Evolutionary conservation across 805 yeast species (phyloP).

Genomic region (Spencermartinsiella europaea): DNA sequence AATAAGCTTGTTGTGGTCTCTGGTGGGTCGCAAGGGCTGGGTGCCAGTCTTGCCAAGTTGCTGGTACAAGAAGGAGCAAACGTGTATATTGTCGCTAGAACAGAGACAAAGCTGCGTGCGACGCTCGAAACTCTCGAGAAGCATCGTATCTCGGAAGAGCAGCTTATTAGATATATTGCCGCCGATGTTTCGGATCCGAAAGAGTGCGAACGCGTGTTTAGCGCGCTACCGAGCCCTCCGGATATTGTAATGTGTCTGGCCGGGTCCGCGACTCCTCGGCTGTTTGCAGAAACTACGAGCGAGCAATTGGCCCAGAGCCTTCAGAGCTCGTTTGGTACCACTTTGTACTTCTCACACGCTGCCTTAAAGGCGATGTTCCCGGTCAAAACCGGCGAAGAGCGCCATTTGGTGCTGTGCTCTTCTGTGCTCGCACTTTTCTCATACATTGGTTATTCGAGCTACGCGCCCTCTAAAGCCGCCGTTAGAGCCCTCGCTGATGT

Average conservation of each 20-base stretch:
- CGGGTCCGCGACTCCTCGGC: conserved; percentile 75
- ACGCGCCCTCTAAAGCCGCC: conserved; percentile 87
- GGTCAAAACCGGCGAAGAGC: conserved; percentile 26
- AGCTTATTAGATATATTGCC: conserved; percentile 40
- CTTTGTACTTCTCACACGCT: conserved; percentile 68
- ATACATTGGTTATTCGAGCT: conserved; percentile 85
- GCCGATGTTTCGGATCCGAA: conserved; percentile 64
- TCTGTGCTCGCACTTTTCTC: conserved; percentile 81
- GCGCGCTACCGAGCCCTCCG: conserved; percentile 41
- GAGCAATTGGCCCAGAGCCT: conserved; percentile 59
- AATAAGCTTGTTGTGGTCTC: conserved; percentile 45
- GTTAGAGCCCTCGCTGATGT: conserved; percentile 67
- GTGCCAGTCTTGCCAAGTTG: conserved; percentile 18
- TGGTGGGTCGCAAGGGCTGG: conserved; percentile 25
- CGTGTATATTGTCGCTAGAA: conserved; percentile 74
- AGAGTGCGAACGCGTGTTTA: conserved; percentile 44
- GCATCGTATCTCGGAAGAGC: conserved; percentile 29
- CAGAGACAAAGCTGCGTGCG: conserved; percentile 49
- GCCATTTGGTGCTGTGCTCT: conserved; percentile 60
- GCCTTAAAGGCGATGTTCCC: conserved; percentile 30
- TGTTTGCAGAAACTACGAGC: conserved; percentile 62
- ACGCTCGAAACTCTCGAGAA: conserved; percentile 45
- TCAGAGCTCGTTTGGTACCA: conserved; percentile 64
- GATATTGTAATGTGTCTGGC: conserved; percentile 83
- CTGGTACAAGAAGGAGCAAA: conserved; percentile 24